phyloP scores from a whole-genome alignment of 2,329 filamentous ascomycete genomes.

The Penicillium sp. region DNA sequence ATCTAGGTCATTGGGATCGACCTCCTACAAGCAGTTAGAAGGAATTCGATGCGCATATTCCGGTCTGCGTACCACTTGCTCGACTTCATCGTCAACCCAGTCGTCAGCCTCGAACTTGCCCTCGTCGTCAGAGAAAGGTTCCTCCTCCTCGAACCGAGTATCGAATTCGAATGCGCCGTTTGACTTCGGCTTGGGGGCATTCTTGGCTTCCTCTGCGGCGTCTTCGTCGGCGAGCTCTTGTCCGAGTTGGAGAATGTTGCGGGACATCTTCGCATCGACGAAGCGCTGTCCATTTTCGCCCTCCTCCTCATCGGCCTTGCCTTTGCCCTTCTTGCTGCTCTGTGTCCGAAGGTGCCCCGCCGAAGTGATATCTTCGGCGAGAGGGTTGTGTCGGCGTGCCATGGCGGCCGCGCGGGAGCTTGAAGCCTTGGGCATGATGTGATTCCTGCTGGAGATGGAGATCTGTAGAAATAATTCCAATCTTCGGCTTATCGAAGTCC shows the following conservation, averaged over 20 bases:
- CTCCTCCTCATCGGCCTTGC: slow-evolving; percentile 61
- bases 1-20: slow-evolving; percentile 86
- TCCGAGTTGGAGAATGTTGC: slow-evolving; percentile 85
- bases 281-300: slow-evolving; percentile 67
- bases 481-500: slow-evolving; percentile 10
- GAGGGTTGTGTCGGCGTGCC: slow-evolving; percentile 79
- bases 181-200: slow-evolving; percentile 45
- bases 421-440: slow-evolving; percentile 76
- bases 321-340: slow-evolving; percentile 68
- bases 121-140: slow-evolving; percentile 49
- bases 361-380: slow-evolving; percentile 82
- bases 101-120: slow-evolving; percentile 63
- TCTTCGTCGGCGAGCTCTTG: slow-evolving; percentile 87
- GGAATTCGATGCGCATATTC: background rate
- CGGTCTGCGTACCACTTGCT: slow-evolving; percentile 41
- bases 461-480: background rate
- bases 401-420: slow-evolving; percentile 58
- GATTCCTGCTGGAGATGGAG: background rate
- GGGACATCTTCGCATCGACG: slow-evolving; percentile 84
- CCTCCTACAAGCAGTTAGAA: slow-evolving; percentile 56
- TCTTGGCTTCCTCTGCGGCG: slow-evolving; percentile 50
- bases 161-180: slow-evolving; percentile 79
- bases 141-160: slow-evolving; percentile 65
- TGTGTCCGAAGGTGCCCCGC: slow-evolving; percentile 72
- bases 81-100: slow-evolving; percentile 74